Percentiles rank a stretch among this genome's conserved stretches.
Conservation (phyloP, 2,329 filamentous ascomycete species). For the Venturia nashicola region DNA sequence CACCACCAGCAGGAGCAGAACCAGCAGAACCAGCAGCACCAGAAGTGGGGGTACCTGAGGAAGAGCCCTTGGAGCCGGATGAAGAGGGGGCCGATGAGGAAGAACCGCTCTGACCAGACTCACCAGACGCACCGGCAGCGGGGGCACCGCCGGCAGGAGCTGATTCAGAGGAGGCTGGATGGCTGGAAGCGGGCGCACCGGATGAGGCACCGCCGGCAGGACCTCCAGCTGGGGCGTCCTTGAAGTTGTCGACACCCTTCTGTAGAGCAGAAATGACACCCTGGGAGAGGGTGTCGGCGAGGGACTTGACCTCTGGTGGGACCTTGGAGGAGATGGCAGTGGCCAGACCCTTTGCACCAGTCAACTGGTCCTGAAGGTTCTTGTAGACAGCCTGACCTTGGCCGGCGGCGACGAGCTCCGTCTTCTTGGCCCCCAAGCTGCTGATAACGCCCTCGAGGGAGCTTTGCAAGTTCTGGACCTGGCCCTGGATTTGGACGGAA, state of each 20-base stretch:
- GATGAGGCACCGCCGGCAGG: no score
- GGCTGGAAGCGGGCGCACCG: no score
- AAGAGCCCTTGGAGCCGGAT: no score
- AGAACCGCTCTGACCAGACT: no score
- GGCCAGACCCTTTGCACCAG: constrained; percentile 17
- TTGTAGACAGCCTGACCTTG: constrained; percentile 15
- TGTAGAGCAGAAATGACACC: constrained; percentile 22
- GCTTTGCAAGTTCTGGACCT: constrained; percentile 18
- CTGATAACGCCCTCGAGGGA: constrained; percentile 16
- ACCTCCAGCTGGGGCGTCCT: constrained; percentile 2
- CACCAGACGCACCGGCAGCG: no score
- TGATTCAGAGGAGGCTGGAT: no score
- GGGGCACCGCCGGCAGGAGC: no score
- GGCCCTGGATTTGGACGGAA: constrained; percentile 17
- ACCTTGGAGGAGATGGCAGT: constrained; percentile 21
- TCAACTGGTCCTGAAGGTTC: constrained; percentile 17
- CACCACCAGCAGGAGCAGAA: no score
- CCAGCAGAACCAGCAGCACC: no score
- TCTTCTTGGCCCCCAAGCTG: constrained; percentile 19
- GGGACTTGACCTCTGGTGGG: constrained; percentile 14
- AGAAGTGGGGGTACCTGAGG: no score
- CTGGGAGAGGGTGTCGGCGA: constrained; percentile 18
- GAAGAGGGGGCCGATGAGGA: no score
- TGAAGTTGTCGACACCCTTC: constrained; percentile 19
- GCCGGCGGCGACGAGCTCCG: constrained; percentile 16